Conservation (phyloP, 352 stramenopile species). For the Pythium pyrilobum region DNA sequence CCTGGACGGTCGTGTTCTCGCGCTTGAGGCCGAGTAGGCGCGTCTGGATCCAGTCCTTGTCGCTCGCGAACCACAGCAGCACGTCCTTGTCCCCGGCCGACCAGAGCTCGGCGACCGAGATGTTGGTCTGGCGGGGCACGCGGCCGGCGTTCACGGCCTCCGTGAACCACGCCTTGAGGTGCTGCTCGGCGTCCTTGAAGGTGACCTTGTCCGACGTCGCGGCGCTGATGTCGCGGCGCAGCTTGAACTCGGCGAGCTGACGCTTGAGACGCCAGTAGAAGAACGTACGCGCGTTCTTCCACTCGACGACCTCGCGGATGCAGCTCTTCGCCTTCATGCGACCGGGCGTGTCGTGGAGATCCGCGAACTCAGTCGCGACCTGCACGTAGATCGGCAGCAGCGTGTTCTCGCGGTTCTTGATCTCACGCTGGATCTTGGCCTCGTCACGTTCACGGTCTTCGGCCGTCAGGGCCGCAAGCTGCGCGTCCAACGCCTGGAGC, state of each 20-base stretch:
- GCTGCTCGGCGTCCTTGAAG: constrained; percentile 53
- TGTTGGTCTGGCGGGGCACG: constrained; percentile 53
- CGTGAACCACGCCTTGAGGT: constrained; percentile 79
- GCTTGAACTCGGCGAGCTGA: constrained; percentile 95
- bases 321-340: constrained; percentile 99
- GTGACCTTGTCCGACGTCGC: constrained; percentile 30
- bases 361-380: constrained; percentile 98
- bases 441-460: constrained; percentile 41
- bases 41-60: constrained; percentile 74
- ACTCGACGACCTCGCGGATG: constrained; percentile 96
- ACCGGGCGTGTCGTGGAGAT: constrained; percentile 99
- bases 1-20: constrained; percentile 68
- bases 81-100: constrained; percentile 68
- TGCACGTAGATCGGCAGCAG: constrained; percentile 97
- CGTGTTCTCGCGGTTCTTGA: constrained; percentile 89
- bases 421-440: constrained; percentile 82
- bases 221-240: constrained; percentile 59
- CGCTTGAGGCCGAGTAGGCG: constrained; percentile 48
- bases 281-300: constrained; percentile 92
- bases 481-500: constrained; percentile 80
- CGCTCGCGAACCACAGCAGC: constrained; percentile 67
- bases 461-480: constrained; percentile 54
- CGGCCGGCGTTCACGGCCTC: constrained; percentile 73
- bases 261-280: constrained; percentile 99
- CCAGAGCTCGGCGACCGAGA: constrained; percentile 68